phyloP scores from a whole-genome alignment of 2,329 filamentous ascomycete genomes.

The Aspergillus felis region DNA sequence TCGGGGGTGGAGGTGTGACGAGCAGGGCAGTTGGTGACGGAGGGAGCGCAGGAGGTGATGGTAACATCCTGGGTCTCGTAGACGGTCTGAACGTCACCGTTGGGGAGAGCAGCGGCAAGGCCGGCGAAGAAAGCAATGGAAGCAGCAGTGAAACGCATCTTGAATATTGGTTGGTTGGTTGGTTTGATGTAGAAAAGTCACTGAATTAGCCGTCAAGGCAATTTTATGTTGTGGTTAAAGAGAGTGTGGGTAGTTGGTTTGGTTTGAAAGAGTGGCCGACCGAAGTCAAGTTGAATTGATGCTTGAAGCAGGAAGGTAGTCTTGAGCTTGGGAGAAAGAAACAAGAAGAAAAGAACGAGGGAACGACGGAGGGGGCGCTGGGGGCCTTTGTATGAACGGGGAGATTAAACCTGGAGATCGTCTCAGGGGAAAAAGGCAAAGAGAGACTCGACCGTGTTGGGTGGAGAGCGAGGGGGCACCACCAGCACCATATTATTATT shows the following conservation, averaged over 20 bases:
- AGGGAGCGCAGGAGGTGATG: slow-evolving; percentile 59
- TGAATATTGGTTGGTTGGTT: slow-evolving; percentile 25
- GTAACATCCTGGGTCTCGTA: slow-evolving; percentile 58
- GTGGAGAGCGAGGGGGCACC: not conserved
- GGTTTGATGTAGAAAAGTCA: not conserved
- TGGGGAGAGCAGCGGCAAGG: slow-evolving; percentile 36
- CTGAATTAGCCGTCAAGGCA: slow-evolving; percentile 31
- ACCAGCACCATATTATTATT: too few relatives aligned
- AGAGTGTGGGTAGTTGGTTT: slow-evolving; percentile 33
- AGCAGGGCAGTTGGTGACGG: slow-evolving; percentile 58
- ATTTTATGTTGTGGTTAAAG: slow-evolving; percentile 18
- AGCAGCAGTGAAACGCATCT: slow-evolving; percentile 43
- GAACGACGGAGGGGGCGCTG: slow-evolving; percentile 17
- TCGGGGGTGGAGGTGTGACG: slow-evolving; percentile 21
- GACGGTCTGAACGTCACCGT: slow-evolving; percentile 43
- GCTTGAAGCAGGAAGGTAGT: slow-evolving; percentile 31
- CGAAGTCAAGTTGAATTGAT: slow-evolving; percentile 38
- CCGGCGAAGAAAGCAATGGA: slow-evolving; percentile 41
- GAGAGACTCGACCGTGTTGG: not conserved
- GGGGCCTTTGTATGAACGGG: slow-evolving; percentile 37
- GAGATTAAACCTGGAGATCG: slow-evolving; percentile 37
- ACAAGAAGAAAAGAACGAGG: slow-evolving; percentile 21
- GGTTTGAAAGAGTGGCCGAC: slow-evolving; percentile 41
- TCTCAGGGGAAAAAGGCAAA: slow-evolving; percentile 8
- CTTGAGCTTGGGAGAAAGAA: slow-evolving; percentile 28